Base-by-base conservation (phyloP, 441 rosid genomes). In the Gossypium gossypioides region DNA sequence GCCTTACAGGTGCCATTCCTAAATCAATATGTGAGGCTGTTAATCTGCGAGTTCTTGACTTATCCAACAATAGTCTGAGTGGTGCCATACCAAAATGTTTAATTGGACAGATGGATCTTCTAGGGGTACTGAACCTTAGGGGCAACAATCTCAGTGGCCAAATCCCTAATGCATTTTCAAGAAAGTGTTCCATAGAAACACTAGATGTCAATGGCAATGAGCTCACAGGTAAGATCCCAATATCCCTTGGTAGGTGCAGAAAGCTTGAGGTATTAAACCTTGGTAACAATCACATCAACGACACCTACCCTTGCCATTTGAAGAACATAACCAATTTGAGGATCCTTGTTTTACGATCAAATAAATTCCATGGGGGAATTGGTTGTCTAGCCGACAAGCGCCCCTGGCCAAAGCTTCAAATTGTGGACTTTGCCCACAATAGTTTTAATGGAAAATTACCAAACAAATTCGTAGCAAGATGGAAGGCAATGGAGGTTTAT, bases 401-500 rank as follows among this genome's bases (percentile, higher is more conserved):
- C 5, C 37, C 70, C n/a, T 90, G 90, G 86, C 73, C 76, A 2
- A 75, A 1, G 84, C 89, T 92, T 75, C 91, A 88, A 2, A 87
- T 92, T 46, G 77, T 92, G 0, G 97, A 92, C 56, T 7, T 90
- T 74, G 84, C 92, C 13, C 15, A 12, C 46, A 91, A 91, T 68
- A 21, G 73, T 2, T 86, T 91, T 18, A 50, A 0, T 1, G 88
- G 86, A 10, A 0, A 0, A 0, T 16, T 89, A 9, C 84, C 81
- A 0, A 0, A 0, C 0, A 0, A 40, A 13, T 71, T 57, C 77
- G 78, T 90, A 13, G 2, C 2, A 15, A 80, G 59, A 4, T 86
- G 90, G 91, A 15, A 68, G 62, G 81, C 90, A 4, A 83, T 88
- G 85, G 77, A 59, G 86, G 18, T 5, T 63, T 72, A 76, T 3